Base-by-base conservation (phyloP, 345 rosid genomes). In the Populus alba region DNA sequence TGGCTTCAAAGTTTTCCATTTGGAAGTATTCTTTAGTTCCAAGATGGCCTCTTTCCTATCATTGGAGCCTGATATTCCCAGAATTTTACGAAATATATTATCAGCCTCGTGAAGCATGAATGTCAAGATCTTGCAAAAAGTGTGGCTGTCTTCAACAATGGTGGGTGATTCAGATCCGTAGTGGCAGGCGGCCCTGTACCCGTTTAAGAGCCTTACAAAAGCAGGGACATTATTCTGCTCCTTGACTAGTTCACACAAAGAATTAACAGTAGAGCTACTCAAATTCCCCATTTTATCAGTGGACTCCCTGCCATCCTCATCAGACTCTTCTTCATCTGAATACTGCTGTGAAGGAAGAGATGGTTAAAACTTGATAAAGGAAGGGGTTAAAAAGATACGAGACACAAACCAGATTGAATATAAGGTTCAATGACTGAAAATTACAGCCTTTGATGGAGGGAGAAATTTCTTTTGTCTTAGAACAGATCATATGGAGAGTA, bases 141-240 rank as follows among this genome's bases (percentile, higher is more conserved):
- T 80, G 81, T 72, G 79, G 63, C 87, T 77, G 78, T 91, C 89
- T 81, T 78, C 83, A 65, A 75, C 66, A 81, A 72, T 67, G 57
- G 68, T 84, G 47, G 83, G 77, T 80, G 92, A 77, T 83, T 91
- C 91, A 17, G 87, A 81, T 22, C 95, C 90, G 79, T 83, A 91
- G 72, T 84, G 93, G 83, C 97, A 92, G 39, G 93, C 97, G 75
- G 97, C 91, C 79, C 91, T 88, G 80, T 91, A 96, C 74, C 89
- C 92, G 80, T 94, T 96, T 66, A 94, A 59, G 65, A 94, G 73
- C 78, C 89, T 85, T 71, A 69, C 76, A 71, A 96, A 75, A 70
- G 97, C 94, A 73, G 90, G 82, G 39, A 87, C 81, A 80, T 83
- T 89, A 41, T 86, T 89, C 77, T 88, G 79, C 85, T 91, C 89